Conservation (phyloP, 1,284 basidiomycete genomes). For the Bjerkandera adusta region DNA sequence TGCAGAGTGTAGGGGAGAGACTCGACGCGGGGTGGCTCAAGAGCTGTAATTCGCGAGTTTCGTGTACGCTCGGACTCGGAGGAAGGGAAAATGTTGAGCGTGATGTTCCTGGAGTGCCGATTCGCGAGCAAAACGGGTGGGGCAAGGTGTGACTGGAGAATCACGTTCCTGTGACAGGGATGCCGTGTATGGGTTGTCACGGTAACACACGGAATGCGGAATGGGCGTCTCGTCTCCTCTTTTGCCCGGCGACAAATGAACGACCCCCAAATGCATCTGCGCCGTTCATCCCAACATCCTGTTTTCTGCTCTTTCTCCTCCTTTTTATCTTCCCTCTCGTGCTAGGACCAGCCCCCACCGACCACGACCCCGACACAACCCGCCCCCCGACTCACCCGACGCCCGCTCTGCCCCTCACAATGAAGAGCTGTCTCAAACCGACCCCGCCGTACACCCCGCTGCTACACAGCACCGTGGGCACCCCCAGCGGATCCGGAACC, state of each 20-base stretch:
- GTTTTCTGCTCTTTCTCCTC: conserved; percentile 3
- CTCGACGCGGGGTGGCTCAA: too few relatives aligned
- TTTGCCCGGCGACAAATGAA: conserved; percentile 15
- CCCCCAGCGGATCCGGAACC: conserved; percentile 10
- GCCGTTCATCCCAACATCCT: conserved; percentile 2
- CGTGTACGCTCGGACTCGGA: too few relatives aligned
- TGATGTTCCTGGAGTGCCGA: too few relatives aligned
- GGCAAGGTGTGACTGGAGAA: too few relatives aligned
- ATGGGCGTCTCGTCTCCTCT: conserved; percentile 1
- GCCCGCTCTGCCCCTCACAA: conserved; percentile 4
- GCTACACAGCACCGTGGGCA: conserved; percentile 5
- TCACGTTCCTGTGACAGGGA: too few relatives aligned
- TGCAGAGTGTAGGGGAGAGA: too few relatives aligned
- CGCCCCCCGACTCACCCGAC: not conserved
- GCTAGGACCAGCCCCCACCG: not conserved
- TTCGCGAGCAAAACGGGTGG: too few relatives aligned
- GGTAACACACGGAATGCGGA: conserved; percentile 4
- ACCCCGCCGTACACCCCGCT: conserved; percentile 13
- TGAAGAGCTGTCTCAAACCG: conserved; percentile 16
- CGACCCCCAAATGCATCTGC: conserved; percentile 12
- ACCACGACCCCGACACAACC: not conserved
- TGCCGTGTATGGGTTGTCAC: conserved; percentile 2
- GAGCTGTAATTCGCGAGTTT: too few relatives aligned
- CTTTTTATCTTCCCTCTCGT: not conserved
- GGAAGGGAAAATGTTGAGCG: too few relatives aligned